Percentiles rank a stretch among this genome's conserved stretches.
Conservation (phyloP, 2,329 filamentous ascomycete species). For the Ramularia endophylla region DNA sequence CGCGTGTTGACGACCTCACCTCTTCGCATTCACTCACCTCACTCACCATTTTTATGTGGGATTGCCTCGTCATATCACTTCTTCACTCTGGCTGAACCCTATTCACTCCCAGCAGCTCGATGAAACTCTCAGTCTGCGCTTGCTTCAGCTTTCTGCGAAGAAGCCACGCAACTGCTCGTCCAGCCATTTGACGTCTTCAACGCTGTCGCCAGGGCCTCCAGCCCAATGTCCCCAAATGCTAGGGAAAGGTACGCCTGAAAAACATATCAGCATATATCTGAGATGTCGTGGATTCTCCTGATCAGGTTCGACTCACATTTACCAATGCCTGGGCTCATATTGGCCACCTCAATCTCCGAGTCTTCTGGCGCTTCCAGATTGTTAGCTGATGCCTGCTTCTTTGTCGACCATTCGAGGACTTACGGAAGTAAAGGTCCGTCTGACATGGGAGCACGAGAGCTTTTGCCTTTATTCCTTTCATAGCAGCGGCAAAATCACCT, state of each 20-base stretch:
- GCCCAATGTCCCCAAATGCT: conserved; percentile 23
- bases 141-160: conserved; percentile 37
- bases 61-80: too few relatives aligned
- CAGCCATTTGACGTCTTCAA: conserved; percentile 66
- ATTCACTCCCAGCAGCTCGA: too few relatives aligned
- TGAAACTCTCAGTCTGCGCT: too few relatives aligned
- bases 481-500: conserved; percentile 40
- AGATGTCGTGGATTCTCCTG: background rate
- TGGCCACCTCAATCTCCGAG: conserved; percentile 64
- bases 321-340: conserved; percentile 55
- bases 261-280: background rate
- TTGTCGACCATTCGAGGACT: conserved; percentile 25
- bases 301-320: conserved; percentile 35
- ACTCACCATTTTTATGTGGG: too few relatives aligned
- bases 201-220: conserved; percentile 61
- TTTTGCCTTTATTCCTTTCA: conserved; percentile 66
- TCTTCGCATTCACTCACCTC: too few relatives aligned
- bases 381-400: conserved; percentile 13
- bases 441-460: conserved; percentile 64
- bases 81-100: too few relatives aligned
- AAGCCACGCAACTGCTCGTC: conserved; percentile 55
- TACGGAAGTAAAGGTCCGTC: conserved; percentile 74
- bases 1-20: too few relatives aligned
- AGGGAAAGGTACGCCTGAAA: conserved; percentile 35
- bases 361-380: conserved; percentile 58